Evolutionary conservation across 768 basidiomycete genomes (phyloP).

Genomic region (Lentinula edodes): DNA sequence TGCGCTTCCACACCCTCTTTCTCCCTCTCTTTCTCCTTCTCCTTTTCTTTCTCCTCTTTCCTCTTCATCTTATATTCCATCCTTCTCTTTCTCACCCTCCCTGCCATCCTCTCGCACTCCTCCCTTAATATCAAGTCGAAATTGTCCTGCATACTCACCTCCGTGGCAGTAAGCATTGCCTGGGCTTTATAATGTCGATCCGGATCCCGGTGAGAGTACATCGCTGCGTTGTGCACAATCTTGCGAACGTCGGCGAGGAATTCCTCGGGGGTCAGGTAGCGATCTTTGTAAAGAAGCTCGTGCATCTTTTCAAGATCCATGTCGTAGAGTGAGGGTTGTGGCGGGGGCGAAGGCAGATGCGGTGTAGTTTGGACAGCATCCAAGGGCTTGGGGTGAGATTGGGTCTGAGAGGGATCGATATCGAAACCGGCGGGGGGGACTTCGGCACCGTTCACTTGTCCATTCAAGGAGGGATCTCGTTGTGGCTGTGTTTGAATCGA

Average conservation of each 20-base stretch:
- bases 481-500: conserved; percentile 27
- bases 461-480: conserved; percentile 25
- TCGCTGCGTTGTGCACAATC: conserved; percentile 71
- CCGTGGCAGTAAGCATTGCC: conserved; percentile 57
- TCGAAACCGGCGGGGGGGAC: not conserved
- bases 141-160: conserved; percentile 32
- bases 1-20: conserved; percentile 44
- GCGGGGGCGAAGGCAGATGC: conserved; percentile 11
- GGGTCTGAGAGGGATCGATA: not conserved
- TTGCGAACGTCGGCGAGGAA: conserved; percentile 82
- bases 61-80: conserved; percentile 68
- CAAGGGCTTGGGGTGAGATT: conserved; percentile 17
- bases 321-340: conserved; percentile 57
- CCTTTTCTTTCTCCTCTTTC: conserved; percentile 49
- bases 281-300: conserved; percentile 71
- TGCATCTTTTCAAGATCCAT: conserved; percentile 95
- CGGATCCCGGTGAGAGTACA: conserved; percentile 53
- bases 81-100: conserved; percentile 74
- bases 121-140: conserved; percentile 73
- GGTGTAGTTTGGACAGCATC: not conserved
- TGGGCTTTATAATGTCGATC: conserved; percentile 69
- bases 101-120: conserved; percentile 89
- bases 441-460: conserved; percentile 32
- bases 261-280: conserved; percentile 82
- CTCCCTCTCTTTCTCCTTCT: conserved; percentile 47